Base-by-base conservation (phyloP, 305 asterid genomes). In the Fraxinus ornus region DNA sequence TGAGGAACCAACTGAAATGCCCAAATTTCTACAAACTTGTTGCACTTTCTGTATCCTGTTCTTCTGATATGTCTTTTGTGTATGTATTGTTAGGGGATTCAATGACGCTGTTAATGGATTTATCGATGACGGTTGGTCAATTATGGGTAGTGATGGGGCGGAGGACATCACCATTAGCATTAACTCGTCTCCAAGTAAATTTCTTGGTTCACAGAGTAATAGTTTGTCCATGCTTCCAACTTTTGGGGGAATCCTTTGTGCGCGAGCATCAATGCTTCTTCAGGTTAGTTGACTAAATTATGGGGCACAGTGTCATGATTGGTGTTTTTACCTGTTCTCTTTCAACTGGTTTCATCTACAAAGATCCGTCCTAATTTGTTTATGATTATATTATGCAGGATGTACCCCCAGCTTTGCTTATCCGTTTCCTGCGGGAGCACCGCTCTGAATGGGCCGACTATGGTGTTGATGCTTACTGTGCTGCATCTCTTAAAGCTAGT, bases 371-470 rank as follows among this genome's bases (percentile, higher is more conserved):
- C 22, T 9, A 71, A 37, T 3, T 60, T 55, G 55, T 6, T 10
- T 74, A 44, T 77, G 15, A 66, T 64, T 39, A 76, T 2, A 3
- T 71, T 73, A 28, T 71, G 85, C 91, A 95, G 99, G 91, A 92
- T 86, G 99, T 96, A 33, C 92, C 98, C 21, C 99, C 98, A 84
- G 95, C 98, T 83, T 88, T 96, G 81, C 98, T 96, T 70, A 92
- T 94, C 80, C 98, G 97, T 3, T 94, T 96, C 85, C 90, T 96
- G 80, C 88, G 99, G 85, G 99, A 96, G 91, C 99, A 94, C 78
- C 96, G 99, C 41, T 91, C 98, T 0, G 99, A 96, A 82, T 96
- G 99, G 99, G 97, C 98, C 6, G 99, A 96, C 84, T 91, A 93
- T 81, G 97, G 95, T 12, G 94, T 96, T 32, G 99, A 96, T 75